Base-by-base conservation (phyloP, 345 rosid genomes). In the Jatropha curcas region DNA sequence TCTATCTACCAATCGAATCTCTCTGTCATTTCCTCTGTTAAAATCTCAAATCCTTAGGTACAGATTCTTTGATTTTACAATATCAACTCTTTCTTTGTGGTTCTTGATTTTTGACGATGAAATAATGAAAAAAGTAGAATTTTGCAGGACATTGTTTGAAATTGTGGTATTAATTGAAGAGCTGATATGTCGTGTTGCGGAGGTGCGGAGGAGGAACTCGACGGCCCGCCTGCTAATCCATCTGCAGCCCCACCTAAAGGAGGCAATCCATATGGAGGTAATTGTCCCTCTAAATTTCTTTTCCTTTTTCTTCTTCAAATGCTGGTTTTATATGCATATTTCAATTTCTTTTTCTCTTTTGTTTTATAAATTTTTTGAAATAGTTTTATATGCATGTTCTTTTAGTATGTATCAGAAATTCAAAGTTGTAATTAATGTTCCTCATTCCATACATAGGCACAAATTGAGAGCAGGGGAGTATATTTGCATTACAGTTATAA, bases 161-260 rank as follows among this genome's bases (percentile, higher is more conserved):
- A 17, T 34, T 41, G 45, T 41, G 11, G 12, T 4, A 46, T 48
- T 60, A 22, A 61, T 16, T 14, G 33, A 39, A 59, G 37, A 43
- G 65, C 4, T 60, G 67, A 67, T 31, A 92, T 95, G 98, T 89
- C 85, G 74, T 95, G 99, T 81, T 95, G 99, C 74, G 94, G 90
- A 71, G 99, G 87, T 69, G 78, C 83, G 65, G 98, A 92, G 82
- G 98, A 95, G 83, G 98, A 95, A 76, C 82, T 83, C 19, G 63
- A 77, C 55, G 92, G 92, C 60, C 88, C 92, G 1, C 74, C 77
- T 12, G 84, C 93, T 30, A 88, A 80, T 81, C 90, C 88, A 66
- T 68, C 84, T 63, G 78, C 96, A 64, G 89, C 94, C 57, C 97
- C 97, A n/a, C 96, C 93, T 22, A 84, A 76, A 76, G 87, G 88